Base-by-base conservation (phyloP, 2,329 filamentous ascomycete species). In the Fusarium torreyae region DNA sequence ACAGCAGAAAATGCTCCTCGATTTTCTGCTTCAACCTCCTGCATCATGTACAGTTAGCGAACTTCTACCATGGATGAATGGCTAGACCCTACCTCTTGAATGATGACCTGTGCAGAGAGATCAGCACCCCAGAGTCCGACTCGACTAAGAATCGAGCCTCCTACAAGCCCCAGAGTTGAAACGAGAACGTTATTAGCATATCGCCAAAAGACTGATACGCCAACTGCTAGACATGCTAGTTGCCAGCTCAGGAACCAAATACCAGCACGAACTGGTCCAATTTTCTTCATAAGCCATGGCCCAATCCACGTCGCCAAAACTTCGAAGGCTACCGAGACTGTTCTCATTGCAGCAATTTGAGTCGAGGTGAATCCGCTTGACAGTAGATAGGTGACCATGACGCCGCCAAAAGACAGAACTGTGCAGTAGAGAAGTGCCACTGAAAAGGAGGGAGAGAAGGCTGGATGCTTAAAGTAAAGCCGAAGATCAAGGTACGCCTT, bases 181-280 rank as follows among this genome's bases (percentile, higher is more conserved):
- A 82, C 11, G 44, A 82, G 39, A 7, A 60, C 43, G 15, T 71
- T 69, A 7, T 74, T 70, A 3, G 68, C 74, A 51, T 69, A 71
- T 11, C 17, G 50, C 66, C 81, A 81, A 69, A 87, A 87, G 18
- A 82, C 75, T 3, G 74, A 70, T 5, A 84, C 76, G 0, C 82
- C 86, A 0, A 76, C 80, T 2, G 80, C 81, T 6, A 90, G 79
- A 69, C 85, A 89, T 4, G 81, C 58, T n/a, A 91, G 81, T 74
- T 94, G 91, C 87, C 89, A 92, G 57, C 86, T 89, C 11, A 91
- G 75, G 66, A 88, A 89, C 92, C 92, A 94, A 5, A 94, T 82
- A 0, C 91, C 92, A 0, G 86, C 84, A n/a, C 92, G 82, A 9
- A 92, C 81, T 1, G 85, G 80, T 0, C 89, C 88, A 39, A 91